Base-by-base conservation (phyloP, 2,329 filamentous ascomycete genomes). In the Colletotrichum sp. region DNA sequence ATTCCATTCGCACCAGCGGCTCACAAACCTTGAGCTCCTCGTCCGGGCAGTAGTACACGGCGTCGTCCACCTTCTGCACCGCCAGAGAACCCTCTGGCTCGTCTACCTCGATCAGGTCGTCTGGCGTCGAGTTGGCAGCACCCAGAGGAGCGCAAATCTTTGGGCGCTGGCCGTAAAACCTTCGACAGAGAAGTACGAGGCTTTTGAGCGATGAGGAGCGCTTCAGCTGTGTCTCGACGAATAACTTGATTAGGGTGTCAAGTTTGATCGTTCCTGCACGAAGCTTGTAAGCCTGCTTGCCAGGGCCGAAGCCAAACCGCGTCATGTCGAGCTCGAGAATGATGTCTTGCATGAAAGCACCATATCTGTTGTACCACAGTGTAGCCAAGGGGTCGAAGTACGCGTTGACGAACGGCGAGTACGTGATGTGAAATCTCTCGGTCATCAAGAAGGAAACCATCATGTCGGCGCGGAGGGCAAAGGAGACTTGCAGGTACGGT, bases 291-390 rank as follows among this genome's bases (percentile, higher is more conserved):
- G 83, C 82, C 1, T 75, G 67, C 6, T 76, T 76, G 1, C 73
- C 64, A 4, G 78, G 72, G 3, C 83, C 83, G 27, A 83, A 83
- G 2, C 81, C 79, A 11, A 85, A 77, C 13, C 79, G 81, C 1
- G 85, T 82, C 76, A 86, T 78, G 72, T 87, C 86, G 2, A 87
- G 34, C 72, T 87, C 86, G 12, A 87, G 63, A 3, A 80, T 80
- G 27, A 87, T 75, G 31, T 80, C 78, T 18, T 77, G 80, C 76
- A 86, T 83, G 38, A 83, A 82, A 3, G 76, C 66, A 2, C 80
- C 81, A 62, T 86, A 86, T 9, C 67, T 76, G 34, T 80, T 79
- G 31, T 85, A 75, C 81, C 82, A 86, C 6, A 75, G 69, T 0
- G 81, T 83, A 2, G 82, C 82, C 0, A 85, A 79, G 0, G 84